Evolutionary conservation across 176 grass and related monocot genomes (phyloP).

Genomic region (Cymbopogon citratus): DNA sequence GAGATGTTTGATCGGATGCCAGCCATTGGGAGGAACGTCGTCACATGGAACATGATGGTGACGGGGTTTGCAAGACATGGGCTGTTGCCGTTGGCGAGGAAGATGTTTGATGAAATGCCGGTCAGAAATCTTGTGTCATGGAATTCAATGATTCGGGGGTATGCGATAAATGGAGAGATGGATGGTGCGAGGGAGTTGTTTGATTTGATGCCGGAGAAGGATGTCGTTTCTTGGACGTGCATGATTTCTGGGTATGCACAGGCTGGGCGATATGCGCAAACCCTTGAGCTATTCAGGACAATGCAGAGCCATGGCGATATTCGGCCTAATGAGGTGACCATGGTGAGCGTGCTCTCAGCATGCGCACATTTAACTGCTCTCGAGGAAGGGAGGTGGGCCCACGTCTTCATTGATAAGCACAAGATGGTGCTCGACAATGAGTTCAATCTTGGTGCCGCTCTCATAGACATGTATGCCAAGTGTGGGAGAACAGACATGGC

Average conservation of each 20-base stretch:
- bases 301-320: slow-evolving; percentile 40
- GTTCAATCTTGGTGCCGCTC: slow-evolving; percentile 61
- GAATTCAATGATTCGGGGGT: slow-evolving; percentile 61
- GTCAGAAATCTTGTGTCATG: slow-evolving; percentile 55
- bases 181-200: slow-evolving; percentile 40
- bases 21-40: slow-evolving; percentile 30
- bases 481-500: slow-evolving; percentile 49
- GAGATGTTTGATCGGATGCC: slow-evolving; percentile 64
- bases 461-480: slow-evolving; percentile 78
- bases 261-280: slow-evolving; percentile 28
- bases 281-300: slow-evolving; percentile 51
- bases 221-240: slow-evolving; percentile 62
- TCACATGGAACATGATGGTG: slow-evolving; percentile 76
- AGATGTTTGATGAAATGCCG: slow-evolving; percentile 68
- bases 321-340: slow-evolving; percentile 69
- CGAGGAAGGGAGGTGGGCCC: slow-evolving; percentile 59
- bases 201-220: slow-evolving; percentile 49
- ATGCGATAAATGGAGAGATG: slow-evolving; percentile 43
- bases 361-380: slow-evolving; percentile 53
- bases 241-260: slow-evolving; percentile 72
- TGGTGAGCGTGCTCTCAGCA: slow-evolving; percentile 69
- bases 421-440: slow-evolving; percentile 57
- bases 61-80: slow-evolving; percentile 43
- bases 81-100: slow-evolving; percentile 56
- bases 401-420: slow-evolving; percentile 59